Percentiles rank a stretch among this genome's conserved stretches.
Evolutionary conservation across 176 grass and related monocot species (phyloP).

Genomic region (Dactylis glomerata): DNA sequence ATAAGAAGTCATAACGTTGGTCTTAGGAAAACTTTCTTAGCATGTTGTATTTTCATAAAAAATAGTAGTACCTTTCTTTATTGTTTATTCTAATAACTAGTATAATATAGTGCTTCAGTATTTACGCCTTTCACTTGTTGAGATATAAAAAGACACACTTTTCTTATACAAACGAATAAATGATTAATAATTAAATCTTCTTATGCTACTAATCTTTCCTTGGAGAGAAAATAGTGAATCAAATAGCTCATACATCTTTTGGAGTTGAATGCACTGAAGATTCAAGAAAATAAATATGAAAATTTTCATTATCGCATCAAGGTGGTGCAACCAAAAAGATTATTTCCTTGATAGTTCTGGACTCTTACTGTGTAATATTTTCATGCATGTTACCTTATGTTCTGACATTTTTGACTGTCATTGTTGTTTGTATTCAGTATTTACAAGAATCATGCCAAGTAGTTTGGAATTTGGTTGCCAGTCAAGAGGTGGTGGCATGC

Average conservation of each 20-base stretch:
- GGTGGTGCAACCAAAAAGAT: not conserved
- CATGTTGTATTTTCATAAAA: not conserved
- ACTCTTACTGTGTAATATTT: not conserved
- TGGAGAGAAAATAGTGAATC: not conserved
- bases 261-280: not conserved
- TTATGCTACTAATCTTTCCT: not conserved
- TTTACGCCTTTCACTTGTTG: not conserved
- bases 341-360: not conserved
- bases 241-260: not conserved
- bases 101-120: not conserved
- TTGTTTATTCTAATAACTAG: not conserved
- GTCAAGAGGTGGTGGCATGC: not conserved
- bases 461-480: not conserved
- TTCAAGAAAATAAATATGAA: not conserved
- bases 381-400: not conserved
- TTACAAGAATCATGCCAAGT: not conserved
- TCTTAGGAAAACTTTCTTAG: not conserved
- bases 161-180: not conserved
- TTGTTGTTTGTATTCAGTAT: not conserved
- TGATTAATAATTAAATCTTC: not conserved
- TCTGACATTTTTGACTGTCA: not conserved
- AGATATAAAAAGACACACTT: not conserved
- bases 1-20: not conserved
- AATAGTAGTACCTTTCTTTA: not conserved
- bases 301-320: not conserved